Evolutionary conservation across 331 rosid genomes (phyloP), one percentile per base, ranked within the genome.

Genomic region (Quercus tomentella): DNA sequence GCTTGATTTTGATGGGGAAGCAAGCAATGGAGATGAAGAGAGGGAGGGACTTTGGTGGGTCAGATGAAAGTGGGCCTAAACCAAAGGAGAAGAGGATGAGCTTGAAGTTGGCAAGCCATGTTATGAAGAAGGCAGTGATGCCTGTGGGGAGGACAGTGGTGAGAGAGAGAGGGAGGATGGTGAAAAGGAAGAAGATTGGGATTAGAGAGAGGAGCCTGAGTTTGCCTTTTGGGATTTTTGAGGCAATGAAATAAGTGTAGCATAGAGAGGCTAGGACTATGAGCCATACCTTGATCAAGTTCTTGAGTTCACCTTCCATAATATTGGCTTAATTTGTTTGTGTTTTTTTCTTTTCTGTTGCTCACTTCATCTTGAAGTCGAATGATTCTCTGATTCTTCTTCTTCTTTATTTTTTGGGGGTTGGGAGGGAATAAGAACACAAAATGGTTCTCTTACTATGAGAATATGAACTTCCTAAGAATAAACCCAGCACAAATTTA

Each of bases 61-160:
- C 66, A 17, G 84, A 61, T 7, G 83, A 71, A 10, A 88, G 87
- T 6, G 88, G 91, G 45, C 94, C 92, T 6, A 77, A 57, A 52
- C 85, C 78, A 23, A 88, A 87, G 35, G 86, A 43, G 67, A 90
- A 84, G 31, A 87, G 81, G 30, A 90, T 75, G 80, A 88, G 91
- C 51, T 90, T 88, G 91, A 84, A 90, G 79, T 60, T 87, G 21
- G 87, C 75, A 75, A 88, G 83, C 91, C 89, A 88, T 8, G 94
- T 88, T 70, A 88, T 62, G 85, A 87, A 80, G 76, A 89, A 87
- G 78, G 89, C 73, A 55, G 84, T 72, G 76, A 88, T 56, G 18
- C 87, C 91, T 22, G 82, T 76, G 54, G 86, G 85, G 52, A 88
- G 92, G 43, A 81, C 69, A 23, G 82, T 54, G 73, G 91, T 73